A percentile compares a stretch with the other conserved stretches of the same genome.
phyloP scores from a whole-genome alignment of 768 basidiomycete species.

The Mycena venus region DNA sequence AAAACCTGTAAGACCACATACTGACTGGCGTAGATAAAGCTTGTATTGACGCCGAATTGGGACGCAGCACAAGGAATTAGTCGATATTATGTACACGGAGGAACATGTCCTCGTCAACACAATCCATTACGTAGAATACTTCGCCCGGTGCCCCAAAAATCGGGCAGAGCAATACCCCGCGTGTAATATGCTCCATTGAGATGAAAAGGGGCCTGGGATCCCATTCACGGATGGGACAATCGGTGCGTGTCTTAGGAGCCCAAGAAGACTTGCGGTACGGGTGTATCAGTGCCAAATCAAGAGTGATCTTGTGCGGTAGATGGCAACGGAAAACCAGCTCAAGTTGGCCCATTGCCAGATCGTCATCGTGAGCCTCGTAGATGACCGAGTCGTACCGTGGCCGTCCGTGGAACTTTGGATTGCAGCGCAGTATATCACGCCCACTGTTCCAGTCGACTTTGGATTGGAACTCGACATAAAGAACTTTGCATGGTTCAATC shows the following conservation, averaged over 20 bases:
- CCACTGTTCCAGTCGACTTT: conserved; percentile 10
- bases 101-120: not conserved
- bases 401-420: conserved; percentile 15
- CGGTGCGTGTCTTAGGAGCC: not conserved
- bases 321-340: conserved; percentile 9
- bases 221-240: conserved; percentile 13
- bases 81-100: not conserved
- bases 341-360: conserved; percentile 17
- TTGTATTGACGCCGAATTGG: too few relatives aligned
- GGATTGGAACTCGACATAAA: conserved; percentile 16
- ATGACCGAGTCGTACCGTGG: conserved; percentile 18
- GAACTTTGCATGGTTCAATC: conserved; percentile 14
- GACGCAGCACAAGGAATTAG: too few relatives aligned
- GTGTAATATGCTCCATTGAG: conserved; percentile 6
- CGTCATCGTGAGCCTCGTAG: conserved; percentile 1
- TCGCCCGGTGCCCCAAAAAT: not conserved
- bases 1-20: too few relatives aligned
- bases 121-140: conserved; percentile 8
- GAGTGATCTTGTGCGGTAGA: not conserved
- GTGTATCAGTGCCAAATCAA: conserved; percentile 11
- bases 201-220: not conserved
- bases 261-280: conserved; percentile 11
- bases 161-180: conserved; percentile 5
- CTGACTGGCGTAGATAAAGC: too few relatives aligned
- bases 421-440: conserved; percentile 20